Evolutionary conservation across 1,139 yeast species (phyloP).

Genomic region (Suhomyces guaymorum): DNA sequence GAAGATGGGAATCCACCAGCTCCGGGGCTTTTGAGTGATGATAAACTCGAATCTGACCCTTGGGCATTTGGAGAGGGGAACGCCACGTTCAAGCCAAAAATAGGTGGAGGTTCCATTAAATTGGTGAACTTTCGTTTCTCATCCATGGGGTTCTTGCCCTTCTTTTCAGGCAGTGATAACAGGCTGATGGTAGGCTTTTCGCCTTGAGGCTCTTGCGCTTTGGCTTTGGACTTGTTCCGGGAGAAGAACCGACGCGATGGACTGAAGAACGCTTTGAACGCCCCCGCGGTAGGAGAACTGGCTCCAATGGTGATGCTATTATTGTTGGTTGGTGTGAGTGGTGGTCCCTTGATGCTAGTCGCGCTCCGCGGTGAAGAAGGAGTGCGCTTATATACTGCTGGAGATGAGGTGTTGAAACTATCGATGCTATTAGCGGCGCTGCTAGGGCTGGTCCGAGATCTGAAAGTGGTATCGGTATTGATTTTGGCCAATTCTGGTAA

Average conservation of each 20-base stretch:
- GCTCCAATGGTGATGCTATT: slow-evolving; percentile 36
- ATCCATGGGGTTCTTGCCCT: slow-evolving; percentile 13
- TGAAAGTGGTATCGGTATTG: slow-evolving; percentile 4
- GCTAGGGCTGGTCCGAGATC: slow-evolving; percentile 1
- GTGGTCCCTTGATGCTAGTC: slow-evolving; percentile 15
- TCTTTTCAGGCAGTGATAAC: slow-evolving; percentile 31
- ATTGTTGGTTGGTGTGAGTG: slow-evolving; percentile 25
- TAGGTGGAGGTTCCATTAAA: slow-evolving; percentile 42
- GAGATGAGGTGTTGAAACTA: slow-evolving; percentile 3
- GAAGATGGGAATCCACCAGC: not conserved
- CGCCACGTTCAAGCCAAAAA: slow-evolving; percentile 25
- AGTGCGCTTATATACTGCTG: too few relatives aligned
- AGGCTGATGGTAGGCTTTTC: slow-evolving; percentile 37
- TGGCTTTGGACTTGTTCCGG: slow-evolving; percentile 15
- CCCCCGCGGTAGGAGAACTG: slow-evolving; percentile 33
- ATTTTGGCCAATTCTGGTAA: slow-evolving; percentile 2
- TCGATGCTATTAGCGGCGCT: slow-evolving; percentile 1
- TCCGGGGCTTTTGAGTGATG: slow-evolving; percentile 7
- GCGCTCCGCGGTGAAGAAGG: slow-evolving; percentile 14
- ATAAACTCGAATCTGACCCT: slow-evolving; percentile 3
- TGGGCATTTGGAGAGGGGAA: slow-evolving; percentile 9
- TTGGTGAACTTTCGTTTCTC: slow-evolving; percentile 22
- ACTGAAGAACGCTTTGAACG: slow-evolving; percentile 32
- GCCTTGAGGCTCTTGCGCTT: slow-evolving; percentile 8
- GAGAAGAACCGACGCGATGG: slow-evolving; percentile 35